These are phyloP conservation scores for Aspergillus diversus DNA, from an alignment of 495 filamentous ascomycete genomes.

Conservation along the genomic window DNA sequence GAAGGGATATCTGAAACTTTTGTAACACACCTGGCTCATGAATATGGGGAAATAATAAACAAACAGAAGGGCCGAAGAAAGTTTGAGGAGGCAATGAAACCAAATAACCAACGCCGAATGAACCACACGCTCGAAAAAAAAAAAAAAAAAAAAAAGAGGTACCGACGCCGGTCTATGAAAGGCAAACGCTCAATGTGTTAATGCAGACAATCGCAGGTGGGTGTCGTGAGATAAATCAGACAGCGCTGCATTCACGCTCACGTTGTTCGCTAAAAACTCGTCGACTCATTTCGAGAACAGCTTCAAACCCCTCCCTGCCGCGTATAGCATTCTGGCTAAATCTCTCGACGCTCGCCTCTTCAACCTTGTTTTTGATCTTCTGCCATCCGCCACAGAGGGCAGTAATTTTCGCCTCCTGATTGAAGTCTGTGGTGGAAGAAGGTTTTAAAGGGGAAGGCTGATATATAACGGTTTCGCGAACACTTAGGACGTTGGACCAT, in stretches of 20 bases:
- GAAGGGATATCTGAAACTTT: slow-evolving; percentile 24
- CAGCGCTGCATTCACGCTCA: slow-evolving; percentile 55
- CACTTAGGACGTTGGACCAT: slow-evolving; percentile 80
- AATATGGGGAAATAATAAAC: slow-evolving; percentile 20
- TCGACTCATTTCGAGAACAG: slow-evolving; percentile 90
- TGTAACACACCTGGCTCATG: slow-evolving; percentile 23
- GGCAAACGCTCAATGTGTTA: slow-evolving; percentile 38
- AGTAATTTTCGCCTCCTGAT: slow-evolving; percentile 88
- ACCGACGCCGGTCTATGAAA: slow-evolving; percentile 37
- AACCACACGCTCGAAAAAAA: slow-evolving; percentile 36
- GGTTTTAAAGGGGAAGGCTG: slow-evolving; percentile 57
- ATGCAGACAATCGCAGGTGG: slow-evolving; percentile 8
- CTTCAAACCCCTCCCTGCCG: slow-evolving; percentile 91
- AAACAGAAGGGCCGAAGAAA: slow-evolving; percentile 19
- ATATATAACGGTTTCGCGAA: slow-evolving; percentile 90
- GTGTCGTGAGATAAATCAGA: slow-evolving; percentile 20
- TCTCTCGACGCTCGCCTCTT: slow-evolving; percentile 84
- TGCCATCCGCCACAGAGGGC: slow-evolving; percentile 96
- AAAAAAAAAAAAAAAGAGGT: slow-evolving; percentile 26
- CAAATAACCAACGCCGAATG: slow-evolving; percentile 39
- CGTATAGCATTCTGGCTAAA: slow-evolving; percentile 89
- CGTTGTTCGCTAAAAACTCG: slow-evolving; percentile 89
- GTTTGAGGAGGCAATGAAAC: slow-evolving; percentile 5
- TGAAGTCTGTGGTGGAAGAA: slow-evolving; percentile 72
- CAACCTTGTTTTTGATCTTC: slow-evolving; percentile 89